phyloP scores from a whole-genome alignment of 2,329 filamentous ascomycete genomes.

The Xylogone sp. region DNA sequence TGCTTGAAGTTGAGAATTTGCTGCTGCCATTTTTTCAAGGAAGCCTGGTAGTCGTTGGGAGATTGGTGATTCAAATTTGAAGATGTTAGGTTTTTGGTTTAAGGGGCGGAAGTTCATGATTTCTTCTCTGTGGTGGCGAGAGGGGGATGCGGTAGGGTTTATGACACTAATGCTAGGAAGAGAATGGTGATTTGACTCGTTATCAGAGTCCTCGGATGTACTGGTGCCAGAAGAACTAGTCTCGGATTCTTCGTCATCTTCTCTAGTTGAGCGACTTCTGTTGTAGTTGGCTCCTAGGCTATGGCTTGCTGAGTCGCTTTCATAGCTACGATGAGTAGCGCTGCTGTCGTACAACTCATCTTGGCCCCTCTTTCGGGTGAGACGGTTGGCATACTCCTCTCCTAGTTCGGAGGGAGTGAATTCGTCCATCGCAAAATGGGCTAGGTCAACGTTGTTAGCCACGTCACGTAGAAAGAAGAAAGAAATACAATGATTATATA shows the following conservation, averaged over 20 bases:
- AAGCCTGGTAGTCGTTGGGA: conserved; percentile 10
- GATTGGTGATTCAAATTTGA: conserved; percentile 6
- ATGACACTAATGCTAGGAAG: not conserved
- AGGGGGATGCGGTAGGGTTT: not conserved
- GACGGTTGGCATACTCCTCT: not conserved
- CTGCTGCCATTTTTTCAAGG: conserved; percentile 14
- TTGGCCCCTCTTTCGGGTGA: not conserved
- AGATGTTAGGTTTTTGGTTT: conserved; percentile 13
- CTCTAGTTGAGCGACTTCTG: not conserved
- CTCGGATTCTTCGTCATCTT: not conserved
- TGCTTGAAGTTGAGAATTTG: conserved; percentile 14
- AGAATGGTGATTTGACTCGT: not conserved
- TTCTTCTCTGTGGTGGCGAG: not conserved
- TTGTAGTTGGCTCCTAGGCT: not conserved
- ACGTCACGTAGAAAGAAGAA: too few species aligned
- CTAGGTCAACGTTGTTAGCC: too few species aligned
- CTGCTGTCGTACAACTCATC: not conserved
- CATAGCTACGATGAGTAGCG: not conserved
- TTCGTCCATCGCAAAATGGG: too few species aligned
- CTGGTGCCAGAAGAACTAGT: not conserved
- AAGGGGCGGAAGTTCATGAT: conserved; percentile 16
- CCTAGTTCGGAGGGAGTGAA: too few species aligned
- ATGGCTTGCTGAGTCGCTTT: not conserved
- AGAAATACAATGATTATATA: too few species aligned
- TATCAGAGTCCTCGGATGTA: not conserved